Evolutionary conservation across 306 rosid species (phyloP).

Genomic region (Trichosanthes truncata): DNA sequence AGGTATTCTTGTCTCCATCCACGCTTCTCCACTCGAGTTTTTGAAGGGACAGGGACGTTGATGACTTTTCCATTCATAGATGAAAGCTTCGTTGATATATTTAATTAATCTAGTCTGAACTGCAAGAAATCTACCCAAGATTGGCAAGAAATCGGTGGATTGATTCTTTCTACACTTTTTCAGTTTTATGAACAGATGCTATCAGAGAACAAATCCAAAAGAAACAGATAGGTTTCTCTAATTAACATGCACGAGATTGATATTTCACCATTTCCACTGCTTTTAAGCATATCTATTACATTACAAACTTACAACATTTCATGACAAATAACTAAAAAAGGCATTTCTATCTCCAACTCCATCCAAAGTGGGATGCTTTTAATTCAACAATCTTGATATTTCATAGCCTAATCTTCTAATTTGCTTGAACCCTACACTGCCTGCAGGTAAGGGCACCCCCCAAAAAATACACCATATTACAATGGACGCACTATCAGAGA

Average conservation of each 20-base stretch:
- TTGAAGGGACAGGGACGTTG: neutral
- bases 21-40: neutral
- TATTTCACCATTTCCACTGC: constrained; percentile 7
- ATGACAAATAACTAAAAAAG: neutral
- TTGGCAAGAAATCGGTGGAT: neutral
- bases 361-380: neutral
- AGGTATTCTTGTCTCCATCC: neutral
- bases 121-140: neutral
- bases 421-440: neutral
- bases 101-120: neutral
- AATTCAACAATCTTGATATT: neutral
- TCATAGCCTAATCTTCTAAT: neutral
- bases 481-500: neutral
- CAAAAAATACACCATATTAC: neutral
- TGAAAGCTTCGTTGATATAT: neutral
- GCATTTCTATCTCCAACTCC: neutral
- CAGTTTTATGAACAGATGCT: neutral
- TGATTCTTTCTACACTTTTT: neutral
- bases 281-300: neutral
- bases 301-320: neutral
- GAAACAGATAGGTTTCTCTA: neutral
- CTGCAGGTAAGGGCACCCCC: neutral
- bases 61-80: neutral
- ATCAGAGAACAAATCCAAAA: neutral
- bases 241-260: neutral